Evolutionary conservation across 2,329 filamentous ascomycete genomes (phyloP), one percentile per base, ranked within the genome.

Genomic region (Lecanicillium sp.): DNA sequence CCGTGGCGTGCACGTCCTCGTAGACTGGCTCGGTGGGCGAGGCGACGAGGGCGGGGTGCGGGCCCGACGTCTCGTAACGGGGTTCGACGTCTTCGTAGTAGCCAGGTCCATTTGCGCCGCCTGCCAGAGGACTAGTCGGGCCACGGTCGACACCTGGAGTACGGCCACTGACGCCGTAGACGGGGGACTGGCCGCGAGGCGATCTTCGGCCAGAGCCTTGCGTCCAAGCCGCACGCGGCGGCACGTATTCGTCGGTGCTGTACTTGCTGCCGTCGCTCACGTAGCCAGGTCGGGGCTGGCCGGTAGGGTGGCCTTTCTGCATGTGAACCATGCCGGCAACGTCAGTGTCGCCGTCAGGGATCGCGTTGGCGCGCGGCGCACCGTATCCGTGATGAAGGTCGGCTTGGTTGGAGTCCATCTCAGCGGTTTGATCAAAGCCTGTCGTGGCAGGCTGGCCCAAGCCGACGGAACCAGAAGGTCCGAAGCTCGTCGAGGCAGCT

Each of bases 51-150:
- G 54, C 44, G 2, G 30, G 44, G 8, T 54, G 49, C 11, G 51
- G 29, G 10, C 58, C 56, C 52, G 47, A 62, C 52, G 54, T 51
- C 58, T 60, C 86, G 60, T 96, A 97, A 49, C 83, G 86, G 37
- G 91, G 90, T 55, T 95, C 90, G 11, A 95, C 81, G 63, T 97
- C 91, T 73, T 97, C 93, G 61, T 94, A 95, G 67, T 97, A 97
- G 53, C 77, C 69, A 41, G 54, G 63, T 52, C 56, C 52, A 17
- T 56, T 61, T 7, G 56, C 56, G 44, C 59, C 61, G 33, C 58
- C 58, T 14, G 66, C 58, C 14, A 66, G 62, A 26, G 67, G 65
- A 33, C 61, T 62, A 37, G 62, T 63, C 44, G 58, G 60, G 38
- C 55, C 61, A 35, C 66, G 58, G 26, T 73, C 69, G 48, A 66